Conservation (phyloP, 164 flowering plant genomes). For the Vitis rupestris region DNA sequence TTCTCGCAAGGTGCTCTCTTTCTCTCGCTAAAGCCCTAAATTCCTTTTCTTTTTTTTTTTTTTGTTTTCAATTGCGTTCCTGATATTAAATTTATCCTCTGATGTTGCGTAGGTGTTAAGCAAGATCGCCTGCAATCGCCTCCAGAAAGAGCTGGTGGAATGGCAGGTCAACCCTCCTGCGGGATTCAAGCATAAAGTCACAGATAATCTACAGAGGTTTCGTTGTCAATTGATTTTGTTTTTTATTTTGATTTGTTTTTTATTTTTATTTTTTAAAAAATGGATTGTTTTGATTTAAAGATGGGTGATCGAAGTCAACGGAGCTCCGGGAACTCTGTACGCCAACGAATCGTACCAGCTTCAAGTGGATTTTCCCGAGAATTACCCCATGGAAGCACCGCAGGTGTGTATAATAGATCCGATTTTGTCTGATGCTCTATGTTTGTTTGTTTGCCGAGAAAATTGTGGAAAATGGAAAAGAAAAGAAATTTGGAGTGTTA, state of each 20-base stretch:
- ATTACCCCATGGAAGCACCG: slow-evolving; percentile 97
- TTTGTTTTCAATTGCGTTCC: neutral
- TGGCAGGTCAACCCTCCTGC: slow-evolving; percentile 90
- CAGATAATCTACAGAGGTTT: slow-evolving; percentile 91
- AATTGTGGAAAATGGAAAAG: neutral
- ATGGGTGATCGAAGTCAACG: slow-evolving; percentile 79
- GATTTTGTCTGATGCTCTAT: neutral
- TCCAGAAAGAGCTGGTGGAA: slow-evolving; percentile 85
- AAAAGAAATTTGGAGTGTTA: neutral
- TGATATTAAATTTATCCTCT: neutral
- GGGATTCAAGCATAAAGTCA: slow-evolving; percentile 82
- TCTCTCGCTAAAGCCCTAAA: neutral
- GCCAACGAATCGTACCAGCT: slow-evolving; percentile 74
- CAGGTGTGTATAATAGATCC: slow-evolving; percentile 42
- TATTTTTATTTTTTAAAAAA: neutral
- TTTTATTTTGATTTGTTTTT: slow-evolving; percentile 4
- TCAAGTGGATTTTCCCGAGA: slow-evolving; percentile 92
- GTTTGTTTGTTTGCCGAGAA: neutral
- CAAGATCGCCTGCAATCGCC: slow-evolving; percentile 83
- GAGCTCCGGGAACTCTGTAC: slow-evolving; percentile 84
- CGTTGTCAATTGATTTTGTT: neutral
- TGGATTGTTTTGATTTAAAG: slow-evolving; percentile 26
- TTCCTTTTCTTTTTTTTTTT: neutral
- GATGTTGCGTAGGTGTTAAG: slow-evolving; percentile 46
- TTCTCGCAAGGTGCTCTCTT: slow-evolving; percentile 33